A percentile compares a stretch with the other conserved stretches of the same genome.
phyloP scores from a whole-genome alignment of 108 stramenopile genomes.

The Pseudonitzschia delicatissima region DNA sequence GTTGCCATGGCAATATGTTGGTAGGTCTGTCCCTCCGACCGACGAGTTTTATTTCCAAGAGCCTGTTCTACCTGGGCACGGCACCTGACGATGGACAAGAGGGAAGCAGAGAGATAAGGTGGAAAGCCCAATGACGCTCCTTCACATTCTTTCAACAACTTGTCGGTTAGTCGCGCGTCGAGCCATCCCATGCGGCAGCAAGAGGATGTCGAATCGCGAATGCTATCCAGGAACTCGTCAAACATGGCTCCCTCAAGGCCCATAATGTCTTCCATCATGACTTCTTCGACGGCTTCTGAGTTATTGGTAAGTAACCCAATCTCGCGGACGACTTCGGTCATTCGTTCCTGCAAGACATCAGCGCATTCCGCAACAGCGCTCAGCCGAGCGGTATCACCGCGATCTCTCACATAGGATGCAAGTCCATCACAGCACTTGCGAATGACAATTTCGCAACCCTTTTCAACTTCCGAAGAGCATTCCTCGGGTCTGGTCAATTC shows the following conservation, averaged over 20 bases:
- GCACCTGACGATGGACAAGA: conserved; percentile 79
- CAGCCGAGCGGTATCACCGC: conserved; percentile 78
- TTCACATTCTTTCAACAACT: conserved; percentile 21
- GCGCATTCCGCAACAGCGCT: conserved; percentile 87
- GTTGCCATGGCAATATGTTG: conserved; percentile 75
- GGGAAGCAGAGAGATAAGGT: conserved; percentile 76
- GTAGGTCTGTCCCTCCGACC: conserved; percentile 65
- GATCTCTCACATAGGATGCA: conserved; percentile 76
- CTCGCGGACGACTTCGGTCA: conserved; percentile 75
- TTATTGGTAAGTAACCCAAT: conserved; percentile 62
- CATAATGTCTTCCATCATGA: conserved; percentile 66
- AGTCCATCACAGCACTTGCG: conserved; percentile 84
- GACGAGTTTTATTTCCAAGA: conserved; percentile 61
- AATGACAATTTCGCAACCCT: conserved; percentile 78
- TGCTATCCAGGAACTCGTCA: conserved; percentile 77
- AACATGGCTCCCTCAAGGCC: conserved; percentile 79
- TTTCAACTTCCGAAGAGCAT: conserved; percentile 80
- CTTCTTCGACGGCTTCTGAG: conserved; percentile 57
- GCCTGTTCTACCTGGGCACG: conserved; percentile 88
- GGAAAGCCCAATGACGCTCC: conserved; percentile 47
- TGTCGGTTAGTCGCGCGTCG: conserved; percentile 39
- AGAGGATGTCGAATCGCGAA: conserved; percentile 52
- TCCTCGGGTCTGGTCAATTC: conserved; percentile 76
- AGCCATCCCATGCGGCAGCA: conserved; percentile 71
- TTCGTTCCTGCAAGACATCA: conserved; percentile 65